Base-by-base conservation (phyloP, 2,329 filamentous ascomycete species). In the Lojkania enalia region DNA sequence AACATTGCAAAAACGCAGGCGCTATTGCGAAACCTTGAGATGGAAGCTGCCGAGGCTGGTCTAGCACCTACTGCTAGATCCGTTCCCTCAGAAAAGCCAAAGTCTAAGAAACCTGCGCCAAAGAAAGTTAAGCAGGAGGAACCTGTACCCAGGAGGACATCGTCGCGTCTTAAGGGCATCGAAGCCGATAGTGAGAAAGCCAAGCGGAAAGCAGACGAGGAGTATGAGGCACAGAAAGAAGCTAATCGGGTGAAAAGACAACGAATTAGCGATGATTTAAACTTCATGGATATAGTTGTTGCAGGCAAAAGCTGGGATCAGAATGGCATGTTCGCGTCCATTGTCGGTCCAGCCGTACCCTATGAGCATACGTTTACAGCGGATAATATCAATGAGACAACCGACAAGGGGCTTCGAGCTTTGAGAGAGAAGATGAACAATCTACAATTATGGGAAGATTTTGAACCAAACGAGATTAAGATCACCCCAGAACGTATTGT, bases 1-100 rank as follows among this genome's bases (percentile, higher is more conserved):
- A 96, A 96, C 55, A 95, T 95, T 30, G 88, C 86, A 0, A 85
- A 88, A 42, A 94, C 95, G 58, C 86, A 92, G 69, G 88, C 86
- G 65, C 78, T 96, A 0, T 72, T 96, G 0, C 87, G 87, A 48
- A 86, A 90, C 48, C 80, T 95, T 1, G 85, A 87, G 25, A 74
- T 81, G 54, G 80, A 84, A 60, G 78, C 81, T 2, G 82, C 83
- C 2, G 80, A 86, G 0, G 84, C 88, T 0, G 86, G 86, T n/a
- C 75, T 87, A 9, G 87, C 85, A 36, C 75, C 80, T 1, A 69
- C 74, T 15, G 64, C 81, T 0, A 81, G 81, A 43, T 69, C 74
- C 23, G 50, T 72, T 9, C 70, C 72, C 39, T 70, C 77, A 0
- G 64, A 77, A 0, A 78, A 78, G 41, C 74, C 68, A 32, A 75